These are phyloP conservation scores for Gossypioides kirkii DNA, from an alignment of 345 rosid species.

Conservation along the genomic window DNA sequence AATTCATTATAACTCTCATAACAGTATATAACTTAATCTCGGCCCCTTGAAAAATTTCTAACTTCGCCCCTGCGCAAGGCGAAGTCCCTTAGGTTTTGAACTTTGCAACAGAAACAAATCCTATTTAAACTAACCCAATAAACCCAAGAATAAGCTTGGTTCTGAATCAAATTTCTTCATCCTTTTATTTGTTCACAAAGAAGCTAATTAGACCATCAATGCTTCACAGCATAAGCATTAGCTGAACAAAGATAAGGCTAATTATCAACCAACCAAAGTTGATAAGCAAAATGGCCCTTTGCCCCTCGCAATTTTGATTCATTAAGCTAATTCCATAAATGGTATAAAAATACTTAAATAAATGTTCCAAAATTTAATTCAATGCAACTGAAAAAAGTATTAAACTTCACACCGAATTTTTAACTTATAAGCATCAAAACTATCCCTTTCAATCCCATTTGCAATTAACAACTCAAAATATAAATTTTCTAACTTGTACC, in stretches of 20 bases:
- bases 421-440: not conserved
- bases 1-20: too few relatives aligned
- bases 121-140: not conserved
- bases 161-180: not conserved
- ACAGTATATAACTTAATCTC: too few relatives aligned
- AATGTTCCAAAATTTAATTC: not conserved
- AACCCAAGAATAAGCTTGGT: not conserved
- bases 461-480: not conserved
- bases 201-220: not conserved
- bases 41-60: too few relatives aligned
- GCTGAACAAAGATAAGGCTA: not conserved
- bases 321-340: not conserved
- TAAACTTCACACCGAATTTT: not conserved
- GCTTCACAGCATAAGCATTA: not conserved
- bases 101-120: not conserved
- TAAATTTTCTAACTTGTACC: conserved; percentile 21
- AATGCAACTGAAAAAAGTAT: not conserved
- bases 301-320: not conserved
- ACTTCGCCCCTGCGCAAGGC: too few relatives aligned
- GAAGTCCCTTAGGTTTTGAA: not conserved
- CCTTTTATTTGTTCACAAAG: not conserved
- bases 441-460: not conserved
- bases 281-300: not conserved
- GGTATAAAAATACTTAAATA: too few relatives aligned
- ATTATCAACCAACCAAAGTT: not conserved